Evolutionary conservation across 257 asterid genomes (phyloP), one percentile per base, ranked within the genome.

Genomic region (Scutellaria baicalensis): DNA sequence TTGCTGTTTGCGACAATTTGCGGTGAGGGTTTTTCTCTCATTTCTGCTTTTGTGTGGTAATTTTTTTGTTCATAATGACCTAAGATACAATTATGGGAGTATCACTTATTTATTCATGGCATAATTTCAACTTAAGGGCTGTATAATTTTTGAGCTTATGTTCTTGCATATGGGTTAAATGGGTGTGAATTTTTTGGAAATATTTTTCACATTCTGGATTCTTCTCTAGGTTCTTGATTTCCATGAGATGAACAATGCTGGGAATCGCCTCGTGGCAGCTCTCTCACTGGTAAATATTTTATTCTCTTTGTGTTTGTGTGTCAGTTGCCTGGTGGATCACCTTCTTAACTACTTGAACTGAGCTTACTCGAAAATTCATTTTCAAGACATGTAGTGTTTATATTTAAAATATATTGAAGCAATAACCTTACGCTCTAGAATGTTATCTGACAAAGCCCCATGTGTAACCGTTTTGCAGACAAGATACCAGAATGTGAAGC

Each of bases 251-350:
- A 81, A 59, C 56, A 79, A 84, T 77, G 90, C 95, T 40, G 97
- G 99, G 64, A 80, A 87, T 78, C 91, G 96, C 47, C 99, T 93
- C 44, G 79, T 86, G 36, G 84, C 89, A 42, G 97, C 97, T 68
- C 95, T 93, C 77, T 89, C 95, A 58, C 81, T 91, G 88, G 99
- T 93, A 39, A 56, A 84, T 61, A 47, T 40, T 77, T 31, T 59
- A 51, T 44, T 23, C 13, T 23, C 17, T 35, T 8, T 36, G 2
- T 40, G 44, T 6, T 10, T 40, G 4, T 62, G 33, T 62, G n/a
- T 7, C 42, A 21, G 43, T 9, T 11, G 14, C 57, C 39, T 49
- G 42, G 10, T 27, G 17, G 18, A 14, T 49, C 9, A 20, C 23
- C 33, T 27, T 3, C 9, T 20, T 10, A 11, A 54, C 44, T 17